Conservation (phyloP, 257 asterid genomes). For the Henckelia pumila region DNA sequence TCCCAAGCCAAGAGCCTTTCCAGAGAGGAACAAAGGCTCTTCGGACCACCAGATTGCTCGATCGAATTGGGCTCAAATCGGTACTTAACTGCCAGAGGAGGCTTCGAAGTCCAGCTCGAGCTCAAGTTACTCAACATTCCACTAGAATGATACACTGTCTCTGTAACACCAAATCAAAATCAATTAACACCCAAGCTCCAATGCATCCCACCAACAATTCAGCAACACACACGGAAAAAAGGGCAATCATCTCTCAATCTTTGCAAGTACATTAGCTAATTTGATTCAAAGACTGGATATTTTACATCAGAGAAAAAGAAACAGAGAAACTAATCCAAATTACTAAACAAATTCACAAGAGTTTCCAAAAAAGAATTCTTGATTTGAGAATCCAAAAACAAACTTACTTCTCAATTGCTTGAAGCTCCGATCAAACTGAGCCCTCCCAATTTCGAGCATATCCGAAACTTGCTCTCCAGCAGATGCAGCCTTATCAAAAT, state of each 20-base stretch:
- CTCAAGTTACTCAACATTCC: slow-evolving; percentile 92
- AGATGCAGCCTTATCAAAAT: slow-evolving; percentile 82
- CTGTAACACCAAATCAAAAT: slow-evolving; percentile 41
- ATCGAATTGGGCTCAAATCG: slow-evolving; percentile 67
- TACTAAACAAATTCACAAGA: background rate
- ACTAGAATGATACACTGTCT: slow-evolving; percentile 92
- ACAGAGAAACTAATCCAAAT: background rate
- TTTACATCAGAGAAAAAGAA: background rate
- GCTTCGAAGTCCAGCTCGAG: slow-evolving; percentile 96
- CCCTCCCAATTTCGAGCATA: slow-evolving; percentile 89
- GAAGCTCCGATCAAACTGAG: slow-evolving; percentile 87
- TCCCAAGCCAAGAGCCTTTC: slow-evolving; percentile 99
- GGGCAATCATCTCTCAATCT: slow-evolving; percentile 5
- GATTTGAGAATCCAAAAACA: slow-evolving; percentile 8
- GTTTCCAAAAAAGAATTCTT: slow-evolving; percentile 13
- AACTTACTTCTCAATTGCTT: slow-evolving; percentile 79
- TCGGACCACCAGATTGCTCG: slow-evolving; percentile 57
- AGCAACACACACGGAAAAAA: background rate
- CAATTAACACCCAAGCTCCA: background rate
- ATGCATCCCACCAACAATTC: slow-evolving; percentile 10
- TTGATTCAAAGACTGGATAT: background rate
- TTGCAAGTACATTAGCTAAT: background rate
- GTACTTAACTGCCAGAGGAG: slow-evolving; percentile 91
- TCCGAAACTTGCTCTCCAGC: slow-evolving; percentile 91
- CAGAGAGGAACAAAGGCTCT: slow-evolving; percentile 83